Evolutionary conservation across 257 asterid genomes (phyloP).

Genomic region (Fraxinus anomala): DNA sequence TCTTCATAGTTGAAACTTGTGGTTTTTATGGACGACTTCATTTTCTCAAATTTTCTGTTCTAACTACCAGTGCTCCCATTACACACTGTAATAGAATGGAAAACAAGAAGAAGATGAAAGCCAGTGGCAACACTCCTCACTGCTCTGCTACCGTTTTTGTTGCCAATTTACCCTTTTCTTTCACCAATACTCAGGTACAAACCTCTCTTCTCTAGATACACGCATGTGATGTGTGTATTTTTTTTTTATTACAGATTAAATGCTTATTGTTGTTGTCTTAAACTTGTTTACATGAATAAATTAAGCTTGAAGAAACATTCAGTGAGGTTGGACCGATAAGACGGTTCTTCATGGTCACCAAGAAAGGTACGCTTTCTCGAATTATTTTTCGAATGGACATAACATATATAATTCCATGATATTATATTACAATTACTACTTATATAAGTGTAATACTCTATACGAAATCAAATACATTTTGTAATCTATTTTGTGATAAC

Average conservation of each 20-base stretch:
- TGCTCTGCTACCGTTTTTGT: constrained; percentile 78
- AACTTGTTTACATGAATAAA: constrained; percentile 7
- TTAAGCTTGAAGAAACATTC: constrained; percentile 82
- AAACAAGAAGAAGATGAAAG: constrained; percentile 49
- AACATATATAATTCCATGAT: neutral
- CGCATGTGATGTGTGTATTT: neutral
- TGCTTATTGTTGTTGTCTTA: constrained; percentile 9
- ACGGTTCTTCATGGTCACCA: constrained; percentile 82
- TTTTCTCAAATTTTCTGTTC: too few relatives aligned
- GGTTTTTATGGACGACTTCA: too few relatives aligned
- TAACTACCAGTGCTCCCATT: neutral
- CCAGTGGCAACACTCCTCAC: constrained; percentile 54
- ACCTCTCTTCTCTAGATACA: constrained; percentile 1
- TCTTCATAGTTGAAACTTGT: too few relatives aligned
- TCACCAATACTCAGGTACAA: constrained; percentile 68
- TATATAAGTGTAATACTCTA: neutral
- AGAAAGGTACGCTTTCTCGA: constrained; percentile 57
- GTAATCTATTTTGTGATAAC: too few relatives aligned
- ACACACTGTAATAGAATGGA: constrained; percentile 44
- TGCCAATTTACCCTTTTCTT: constrained; percentile 74
- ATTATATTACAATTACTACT: too few relatives aligned
- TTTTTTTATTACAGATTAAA: constrained; percentile 1
- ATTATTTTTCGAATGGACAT: neutral
- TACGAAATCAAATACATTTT: neutral
- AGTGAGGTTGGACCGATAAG: constrained; percentile 94